Evolutionary conservation across 2,329 filamentous ascomycete genomes (phyloP).

Genomic region (Aspergillus ustus): DNA sequence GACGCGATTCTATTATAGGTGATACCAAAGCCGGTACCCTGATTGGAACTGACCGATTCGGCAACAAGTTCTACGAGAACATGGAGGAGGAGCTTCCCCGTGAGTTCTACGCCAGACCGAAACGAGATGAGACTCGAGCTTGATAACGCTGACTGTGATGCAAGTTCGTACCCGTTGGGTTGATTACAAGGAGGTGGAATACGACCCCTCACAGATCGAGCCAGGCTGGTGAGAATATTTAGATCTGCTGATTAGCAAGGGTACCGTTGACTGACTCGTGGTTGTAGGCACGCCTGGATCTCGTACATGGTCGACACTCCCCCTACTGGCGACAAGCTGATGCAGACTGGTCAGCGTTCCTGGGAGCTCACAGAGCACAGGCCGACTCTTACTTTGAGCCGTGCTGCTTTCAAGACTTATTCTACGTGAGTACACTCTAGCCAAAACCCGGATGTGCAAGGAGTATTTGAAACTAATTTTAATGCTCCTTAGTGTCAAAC

Average conservation of each 20-base stretch:
- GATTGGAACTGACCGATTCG: conserved; percentile 83
- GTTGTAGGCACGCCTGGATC: conserved; percentile 85
- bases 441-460: no score
- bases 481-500: conserved; percentile 31
- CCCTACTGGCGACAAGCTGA: conserved; percentile 73
- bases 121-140: conserved; percentile 7
- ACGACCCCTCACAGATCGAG: conserved; percentile 71
- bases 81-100: conserved; percentile 83
- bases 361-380: conserved; percentile 79
- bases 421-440: conserved; percentile 73
- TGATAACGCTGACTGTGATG: conserved; percentile 21
- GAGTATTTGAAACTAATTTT: neutral
- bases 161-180: conserved; percentile 95
- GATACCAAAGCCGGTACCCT: conserved; percentile 94
- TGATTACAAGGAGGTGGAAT: conserved; percentile 87
- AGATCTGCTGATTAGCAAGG: neutral
- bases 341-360: conserved; percentile 67
- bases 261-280: neutral
- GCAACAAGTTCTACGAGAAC: conserved; percentile 99
- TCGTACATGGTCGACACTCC: conserved; percentile 90
- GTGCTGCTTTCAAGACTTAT: conserved; percentile 88
- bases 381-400: conserved; percentile 74
- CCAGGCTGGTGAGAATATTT: conserved; percentile 71
- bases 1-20: conserved; percentile 59
- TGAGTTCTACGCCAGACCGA: conserved; percentile 51